Percentiles rank a stretch among this genome's conserved stretches.
Conservation (phyloP, 352 stramenopile genomes). For the Phytophthora sp. region DNA sequence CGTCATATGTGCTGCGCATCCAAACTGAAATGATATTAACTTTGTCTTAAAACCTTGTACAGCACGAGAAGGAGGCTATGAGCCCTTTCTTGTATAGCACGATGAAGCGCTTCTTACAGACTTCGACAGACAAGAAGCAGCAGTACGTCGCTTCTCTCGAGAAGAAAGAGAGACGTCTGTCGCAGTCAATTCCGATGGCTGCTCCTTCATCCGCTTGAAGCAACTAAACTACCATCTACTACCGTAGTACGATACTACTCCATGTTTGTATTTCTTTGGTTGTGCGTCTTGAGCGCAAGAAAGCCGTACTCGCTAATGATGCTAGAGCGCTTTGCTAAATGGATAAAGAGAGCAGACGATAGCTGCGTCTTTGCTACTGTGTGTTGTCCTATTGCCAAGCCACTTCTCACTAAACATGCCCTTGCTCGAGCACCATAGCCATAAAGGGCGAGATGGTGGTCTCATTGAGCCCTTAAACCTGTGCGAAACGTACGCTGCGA, state of each 20-base stretch:
- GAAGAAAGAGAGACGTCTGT: conserved; percentile 37
- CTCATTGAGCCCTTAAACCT: conserved; percentile 56
- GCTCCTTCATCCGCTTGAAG: conserved; percentile 21
- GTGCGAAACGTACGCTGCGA: conserved; percentile 70
- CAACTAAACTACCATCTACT: not conserved
- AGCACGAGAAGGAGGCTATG: conserved; percentile 76
- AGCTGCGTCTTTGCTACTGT: conserved; percentile 19
- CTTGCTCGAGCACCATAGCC: conserved; percentile 18
- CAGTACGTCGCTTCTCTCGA: conserved; percentile 54
- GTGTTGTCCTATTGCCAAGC: conserved; percentile 20
- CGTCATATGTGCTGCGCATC: no score
- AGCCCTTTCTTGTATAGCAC: conserved; percentile 67
- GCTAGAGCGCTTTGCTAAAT: conserved; percentile 16
- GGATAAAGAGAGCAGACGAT: conserved; percentile 25
- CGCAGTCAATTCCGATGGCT: conserved; percentile 19
- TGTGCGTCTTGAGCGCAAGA: conserved; percentile 15
- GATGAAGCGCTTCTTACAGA: conserved; percentile 82
- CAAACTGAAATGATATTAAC: no score
- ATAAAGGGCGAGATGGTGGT: no score
- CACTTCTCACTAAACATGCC: not conserved
- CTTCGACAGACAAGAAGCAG: conserved; percentile 73
- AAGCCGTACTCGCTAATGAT: conserved; percentile 18
- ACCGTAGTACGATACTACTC: not conserved
- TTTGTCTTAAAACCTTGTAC: conserved; percentile 1
- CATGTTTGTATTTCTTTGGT: conserved; percentile 27